Evolutionary conservation across 2,329 filamentous ascomycete genomes (phyloP), one percentile per base, ranked within the genome.

Genomic region (Diatrype stigma): DNA sequence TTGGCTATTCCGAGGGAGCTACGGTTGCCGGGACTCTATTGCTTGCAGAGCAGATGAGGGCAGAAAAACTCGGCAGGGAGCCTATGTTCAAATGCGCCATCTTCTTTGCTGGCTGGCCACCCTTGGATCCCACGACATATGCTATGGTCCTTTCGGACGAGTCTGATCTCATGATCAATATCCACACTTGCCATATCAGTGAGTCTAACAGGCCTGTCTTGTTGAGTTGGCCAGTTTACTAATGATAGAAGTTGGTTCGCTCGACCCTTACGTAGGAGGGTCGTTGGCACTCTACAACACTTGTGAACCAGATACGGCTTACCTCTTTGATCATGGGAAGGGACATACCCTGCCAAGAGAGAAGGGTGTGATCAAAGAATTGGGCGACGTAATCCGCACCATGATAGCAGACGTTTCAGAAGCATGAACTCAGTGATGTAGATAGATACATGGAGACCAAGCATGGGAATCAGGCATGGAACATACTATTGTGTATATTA

Each of bases 291-390:
- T 86, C 3, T 85, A 79, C 66, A 82, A 82, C 56, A 73, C 84
- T 22, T 86, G 82, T 56, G 78, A 85, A 45, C 75, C 74, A 0
- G 81, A 85, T 51, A 76, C 69, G 1, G 81, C 81, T 0, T 72
- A 75, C 32, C 71, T 86, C n/a, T 85, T 85, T 53, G 82, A 86
- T 56, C 81, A 85, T 55, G 82, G 80, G 4, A 84, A 84, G 59
- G 83, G 82, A 0, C 83, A 86, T 60, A 84, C 80, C 0, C 68
- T 86, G 4, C 82, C 83, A 0, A 70, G 80, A 53, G 78, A 81
- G 50, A 71, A 70, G 49, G 69, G 68, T 14, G 76, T 75, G 0
- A 70, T 79, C 49, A 70, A 70, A 55, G 76, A 79, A 56, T 63
- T 80, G 14, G 71, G 70, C 6, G 69, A 74, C 48, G 70, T 74